phyloP scores from a whole-genome alignment of 352 stramenopile genomes.

The Globisporangium recalcitrans region DNA sequence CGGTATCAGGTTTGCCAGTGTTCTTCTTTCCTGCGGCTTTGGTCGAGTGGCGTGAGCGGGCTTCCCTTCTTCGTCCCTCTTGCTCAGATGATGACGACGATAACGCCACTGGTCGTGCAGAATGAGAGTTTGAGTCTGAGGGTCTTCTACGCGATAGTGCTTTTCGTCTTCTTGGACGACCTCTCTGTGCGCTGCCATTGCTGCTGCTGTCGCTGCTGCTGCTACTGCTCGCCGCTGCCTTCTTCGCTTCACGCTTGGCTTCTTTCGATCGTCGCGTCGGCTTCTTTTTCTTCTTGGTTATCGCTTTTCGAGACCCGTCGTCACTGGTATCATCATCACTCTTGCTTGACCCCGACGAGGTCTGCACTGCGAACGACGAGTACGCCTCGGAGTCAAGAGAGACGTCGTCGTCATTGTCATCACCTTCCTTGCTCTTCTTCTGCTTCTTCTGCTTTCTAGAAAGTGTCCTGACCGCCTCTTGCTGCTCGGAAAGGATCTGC shows the following conservation, averaged over 20 bases:
- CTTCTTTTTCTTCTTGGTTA: constrained; percentile 3
- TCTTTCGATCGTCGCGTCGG: background rate
- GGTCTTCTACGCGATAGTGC: background rate
- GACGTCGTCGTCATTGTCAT: background rate
- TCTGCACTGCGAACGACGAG: constrained; percentile 19
- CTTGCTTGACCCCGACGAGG: background rate
- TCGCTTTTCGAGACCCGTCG: background rate
- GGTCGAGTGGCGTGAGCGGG: too few relatives aligned
- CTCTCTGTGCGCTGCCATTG: background rate
- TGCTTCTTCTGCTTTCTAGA: background rate
- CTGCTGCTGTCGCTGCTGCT: background rate
- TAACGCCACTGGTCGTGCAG: background rate
- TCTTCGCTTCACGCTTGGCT: background rate
- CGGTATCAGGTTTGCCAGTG: background rate
- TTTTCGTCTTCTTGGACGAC: background rate
- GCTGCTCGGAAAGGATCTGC: constrained; percentile 11
- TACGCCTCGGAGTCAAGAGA: constrained; percentile 35
- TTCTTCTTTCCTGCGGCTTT: background rate
- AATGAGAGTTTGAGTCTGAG: background rate
- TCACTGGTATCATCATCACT: background rate
- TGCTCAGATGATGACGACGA: background rate
- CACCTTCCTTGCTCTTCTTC: background rate
- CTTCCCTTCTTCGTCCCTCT: background rate
- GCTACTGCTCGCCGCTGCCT: background rate
- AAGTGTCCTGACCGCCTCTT: background rate